These are phyloP conservation scores for Trebouxia sp. DNA, from an alignment of 139 green algal species.

Conservation along the genomic window DNA sequence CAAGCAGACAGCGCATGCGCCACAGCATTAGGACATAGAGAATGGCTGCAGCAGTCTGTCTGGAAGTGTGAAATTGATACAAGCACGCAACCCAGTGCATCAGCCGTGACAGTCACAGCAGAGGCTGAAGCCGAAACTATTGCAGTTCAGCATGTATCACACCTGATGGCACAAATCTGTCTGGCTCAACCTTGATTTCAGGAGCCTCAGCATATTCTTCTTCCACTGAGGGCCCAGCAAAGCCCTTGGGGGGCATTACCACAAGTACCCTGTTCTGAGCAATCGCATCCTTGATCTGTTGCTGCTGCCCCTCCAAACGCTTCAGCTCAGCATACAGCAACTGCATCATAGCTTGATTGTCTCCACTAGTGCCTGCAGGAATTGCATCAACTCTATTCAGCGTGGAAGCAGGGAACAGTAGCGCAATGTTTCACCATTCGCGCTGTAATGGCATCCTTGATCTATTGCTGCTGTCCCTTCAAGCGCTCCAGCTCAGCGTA, in stretches of 20 bases:
- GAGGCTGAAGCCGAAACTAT: too few species aligned
- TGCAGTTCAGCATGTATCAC: too few species aligned
- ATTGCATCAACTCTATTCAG: too few species aligned
- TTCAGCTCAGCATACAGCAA: conserved; percentile 34
- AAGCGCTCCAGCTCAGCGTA: conserved; percentile 34
- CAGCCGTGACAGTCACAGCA: too few species aligned
- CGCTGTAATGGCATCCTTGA: conserved; percentile 30
- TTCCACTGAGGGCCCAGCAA: not conserved
- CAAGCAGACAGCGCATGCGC: not conserved
- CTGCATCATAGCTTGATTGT: conserved; percentile 7
- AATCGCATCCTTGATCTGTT: conserved; percentile 27
- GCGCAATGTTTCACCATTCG: too few species aligned
- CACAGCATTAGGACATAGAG: not conserved
- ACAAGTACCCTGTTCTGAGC: conserved; percentile 29
- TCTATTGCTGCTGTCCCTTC: conserved; percentile 24
- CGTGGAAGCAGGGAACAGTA: too few species aligned
- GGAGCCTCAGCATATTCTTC: not conserved
- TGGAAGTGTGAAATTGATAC: not conserved
- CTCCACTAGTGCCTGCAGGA: not conserved
- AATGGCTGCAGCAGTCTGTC: not conserved
- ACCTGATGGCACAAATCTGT: conserved; percentile 26
- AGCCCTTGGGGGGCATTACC: conserved; percentile 20
- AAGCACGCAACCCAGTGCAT: not conserved
- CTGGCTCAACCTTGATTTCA: not conserved
- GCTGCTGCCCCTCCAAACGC: conserved; percentile 31